These are phyloP conservation scores for Hevea brasiliensis DNA, from an alignment of 345 rosid genomes.

Conservation along the genomic window DNA sequence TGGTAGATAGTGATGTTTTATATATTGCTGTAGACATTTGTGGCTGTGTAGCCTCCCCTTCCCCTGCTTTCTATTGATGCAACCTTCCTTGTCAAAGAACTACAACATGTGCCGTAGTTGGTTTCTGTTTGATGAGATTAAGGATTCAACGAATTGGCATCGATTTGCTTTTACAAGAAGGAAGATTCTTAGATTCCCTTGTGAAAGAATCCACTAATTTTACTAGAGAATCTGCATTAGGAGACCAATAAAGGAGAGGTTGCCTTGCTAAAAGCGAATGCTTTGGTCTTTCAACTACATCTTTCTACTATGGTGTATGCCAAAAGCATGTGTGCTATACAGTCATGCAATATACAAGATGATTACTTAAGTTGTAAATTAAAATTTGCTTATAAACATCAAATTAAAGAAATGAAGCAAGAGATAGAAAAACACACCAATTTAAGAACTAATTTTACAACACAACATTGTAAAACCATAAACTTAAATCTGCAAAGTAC, in stretches of 20 bases:
- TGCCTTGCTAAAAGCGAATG: background rate
- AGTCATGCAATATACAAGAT: background rate
- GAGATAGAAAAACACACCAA: too few species aligned
- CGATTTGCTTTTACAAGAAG: background rate
- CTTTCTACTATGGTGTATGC: background rate
- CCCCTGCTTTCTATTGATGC: too few species aligned
- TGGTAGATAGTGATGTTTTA: background rate
- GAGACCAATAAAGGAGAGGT: background rate
- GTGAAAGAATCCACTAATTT: background rate
- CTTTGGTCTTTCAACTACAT: background rate
- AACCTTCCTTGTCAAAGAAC: too few species aligned
- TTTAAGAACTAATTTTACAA: too few species aligned
- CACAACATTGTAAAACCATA: too few species aligned
- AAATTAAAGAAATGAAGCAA: too few species aligned
- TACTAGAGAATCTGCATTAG: background rate
- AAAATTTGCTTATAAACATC: too few species aligned
- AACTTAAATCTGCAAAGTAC: too few species aligned
- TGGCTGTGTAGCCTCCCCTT: background rate
- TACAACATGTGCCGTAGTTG: background rate
- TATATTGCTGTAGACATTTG: background rate
- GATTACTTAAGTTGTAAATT: too few species aligned
- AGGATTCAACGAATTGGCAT: background rate
- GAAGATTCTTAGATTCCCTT: constrained; percentile 7
- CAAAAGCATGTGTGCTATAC: background rate
- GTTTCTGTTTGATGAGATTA: background rate